Conservation (phyloP, 495 filamentous ascomycete genomes). For the Lentithecium fluviatile region DNA sequence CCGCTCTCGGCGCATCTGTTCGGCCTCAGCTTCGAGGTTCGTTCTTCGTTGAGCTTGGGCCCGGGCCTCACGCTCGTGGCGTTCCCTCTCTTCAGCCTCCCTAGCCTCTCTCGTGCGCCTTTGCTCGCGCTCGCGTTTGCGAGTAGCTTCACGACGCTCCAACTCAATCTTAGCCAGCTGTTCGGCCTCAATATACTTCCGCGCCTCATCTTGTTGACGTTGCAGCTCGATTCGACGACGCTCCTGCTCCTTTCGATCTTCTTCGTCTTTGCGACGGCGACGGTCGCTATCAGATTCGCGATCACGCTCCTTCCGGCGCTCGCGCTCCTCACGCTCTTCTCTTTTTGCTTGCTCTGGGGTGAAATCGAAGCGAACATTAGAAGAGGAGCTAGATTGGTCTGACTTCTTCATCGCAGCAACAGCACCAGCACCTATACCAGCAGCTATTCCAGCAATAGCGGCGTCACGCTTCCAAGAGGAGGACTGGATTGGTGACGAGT, state of each 20-base stretch:
- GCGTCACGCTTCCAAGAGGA: conserved; percentile 35
- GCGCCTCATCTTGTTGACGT: conserved; percentile 25
- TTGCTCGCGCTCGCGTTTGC: conserved; percentile 18
- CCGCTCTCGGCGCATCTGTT: conserved; percentile 12
- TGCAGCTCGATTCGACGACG: conserved; percentile 23
- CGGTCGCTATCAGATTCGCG: conserved; percentile 25
- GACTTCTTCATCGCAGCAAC: conserved; percentile 21
- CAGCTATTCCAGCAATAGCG: conserved; percentile 38
- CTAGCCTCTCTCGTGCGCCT: conserved; percentile 23
- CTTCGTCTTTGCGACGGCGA: conserved; percentile 21
- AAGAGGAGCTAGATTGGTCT: conserved; percentile 29
- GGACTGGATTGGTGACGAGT: conserved; percentile 25
- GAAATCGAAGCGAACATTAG: conserved; percentile 40
- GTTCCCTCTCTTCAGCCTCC: conserved; percentile 32
- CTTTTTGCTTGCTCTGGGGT: conserved; percentile 39
- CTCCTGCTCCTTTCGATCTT: conserved; percentile 22
- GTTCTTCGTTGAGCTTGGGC: conserved; percentile 20
- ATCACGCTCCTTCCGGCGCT: conserved; percentile 32
- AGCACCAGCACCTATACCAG: conserved; percentile 32
- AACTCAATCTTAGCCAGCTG: conserved; percentile 14
- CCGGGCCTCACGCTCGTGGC: conserved; percentile 17
- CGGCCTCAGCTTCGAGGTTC: conserved; percentile 14
- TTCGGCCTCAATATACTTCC: conserved; percentile 15
- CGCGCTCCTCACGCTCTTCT: conserved; percentile 24
- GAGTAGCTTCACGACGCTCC: conserved; percentile 20